Conservation (phyloP, 345 rosid genomes). For the Excoecaria agallocha region DNA sequence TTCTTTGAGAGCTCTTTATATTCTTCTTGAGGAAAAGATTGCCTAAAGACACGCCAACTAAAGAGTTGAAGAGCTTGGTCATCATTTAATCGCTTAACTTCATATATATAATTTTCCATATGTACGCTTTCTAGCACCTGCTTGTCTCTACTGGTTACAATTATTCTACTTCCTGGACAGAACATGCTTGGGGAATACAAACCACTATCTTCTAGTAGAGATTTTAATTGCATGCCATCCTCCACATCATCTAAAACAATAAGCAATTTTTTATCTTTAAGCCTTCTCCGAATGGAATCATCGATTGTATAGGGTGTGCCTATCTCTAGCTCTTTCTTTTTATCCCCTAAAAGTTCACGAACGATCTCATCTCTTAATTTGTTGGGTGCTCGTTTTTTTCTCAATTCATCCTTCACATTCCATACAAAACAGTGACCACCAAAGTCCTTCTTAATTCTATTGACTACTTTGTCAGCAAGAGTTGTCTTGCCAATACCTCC, state of each 20-base stretch:
- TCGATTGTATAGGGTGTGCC: background rate
- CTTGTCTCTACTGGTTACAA: constrained; percentile 10
- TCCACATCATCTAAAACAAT: background rate
- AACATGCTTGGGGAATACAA: background rate
- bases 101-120: background rate
- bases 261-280: background rate
- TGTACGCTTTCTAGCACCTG: background rate
- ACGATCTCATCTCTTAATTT: background rate
- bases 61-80: background rate
- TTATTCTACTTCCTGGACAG: background rate
- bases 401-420: background rate
- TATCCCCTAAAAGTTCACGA: background rate
- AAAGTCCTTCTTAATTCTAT: background rate
- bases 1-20: background rate
- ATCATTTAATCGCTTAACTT: background rate
- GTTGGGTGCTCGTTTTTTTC: background rate
- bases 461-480: background rate
- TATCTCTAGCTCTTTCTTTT: too few relatives aligned
- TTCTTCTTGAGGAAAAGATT: background rate
- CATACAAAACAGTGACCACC: background rate
- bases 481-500: constrained; percentile 6
- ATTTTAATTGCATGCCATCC: background rate
- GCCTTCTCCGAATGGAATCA: background rate
- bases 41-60: background rate
- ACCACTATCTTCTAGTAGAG: background rate